Conservation (phyloP, 331 rosid genomes). For the Pyracantha coccinea region DNA sequence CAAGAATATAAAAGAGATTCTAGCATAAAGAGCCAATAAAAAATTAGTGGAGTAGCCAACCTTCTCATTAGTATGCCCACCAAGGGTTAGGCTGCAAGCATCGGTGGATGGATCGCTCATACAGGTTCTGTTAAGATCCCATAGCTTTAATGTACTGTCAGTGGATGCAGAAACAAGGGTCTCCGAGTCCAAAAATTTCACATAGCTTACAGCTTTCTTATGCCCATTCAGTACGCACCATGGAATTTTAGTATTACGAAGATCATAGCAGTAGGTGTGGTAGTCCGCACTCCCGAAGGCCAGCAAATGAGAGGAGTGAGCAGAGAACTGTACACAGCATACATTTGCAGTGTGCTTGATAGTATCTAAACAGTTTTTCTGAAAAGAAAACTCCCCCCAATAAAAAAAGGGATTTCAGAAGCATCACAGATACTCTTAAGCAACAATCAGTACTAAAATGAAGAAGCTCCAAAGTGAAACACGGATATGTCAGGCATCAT, state of each 20-base stretch:
- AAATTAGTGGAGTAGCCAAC: slow-evolving; percentile 22
- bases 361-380: slow-evolving; percentile 71
- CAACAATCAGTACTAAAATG: neutral
- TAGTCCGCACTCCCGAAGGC: slow-evolving; percentile 76
- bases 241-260: slow-evolving; percentile 60
- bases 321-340: slow-evolving; percentile 93
- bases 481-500: neutral
- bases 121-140: slow-evolving; percentile 82
- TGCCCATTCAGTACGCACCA: slow-evolving; percentile 77
- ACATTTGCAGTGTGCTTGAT: slow-evolving; percentile 77
- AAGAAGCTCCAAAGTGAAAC: neutral
- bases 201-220: slow-evolving; percentile 69
- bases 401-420: neutral
- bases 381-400: slow-evolving; percentile 9
- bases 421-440: neutral
- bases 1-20: neutral
- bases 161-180: slow-evolving; percentile 90
- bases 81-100: slow-evolving; percentile 67
- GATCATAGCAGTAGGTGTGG: slow-evolving; percentile 75
- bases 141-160: slow-evolving; percentile 80
- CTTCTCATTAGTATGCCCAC: slow-evolving; percentile 81
- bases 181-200: slow-evolving; percentile 77
- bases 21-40: neutral
- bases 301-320: slow-evolving; percentile 70
- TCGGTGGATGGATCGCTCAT: slow-evolving; percentile 42